These are phyloP conservation scores for Claviceps sp. DNA, from an alignment of 2,329 filamentous ascomycete species.

Conservation along the genomic window DNA sequence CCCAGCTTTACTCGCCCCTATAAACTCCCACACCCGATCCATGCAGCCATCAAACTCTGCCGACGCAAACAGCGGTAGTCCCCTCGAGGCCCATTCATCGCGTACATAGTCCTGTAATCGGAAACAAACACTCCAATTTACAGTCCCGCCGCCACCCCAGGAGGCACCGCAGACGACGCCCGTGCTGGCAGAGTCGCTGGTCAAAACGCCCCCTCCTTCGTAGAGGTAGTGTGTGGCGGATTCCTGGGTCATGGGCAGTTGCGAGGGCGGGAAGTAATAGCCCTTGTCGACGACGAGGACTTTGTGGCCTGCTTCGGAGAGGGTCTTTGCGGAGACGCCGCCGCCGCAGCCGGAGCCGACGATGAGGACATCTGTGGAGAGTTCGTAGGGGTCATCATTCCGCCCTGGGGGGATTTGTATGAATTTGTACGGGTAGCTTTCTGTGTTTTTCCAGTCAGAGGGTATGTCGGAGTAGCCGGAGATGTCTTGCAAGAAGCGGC, in stretches of 20 bases:
- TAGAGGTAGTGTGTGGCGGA: constrained; percentile 51
- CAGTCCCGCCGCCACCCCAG: constrained; percentile 76
- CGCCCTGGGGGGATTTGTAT: constrained; percentile 36
- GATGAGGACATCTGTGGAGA: constrained; percentile 73
- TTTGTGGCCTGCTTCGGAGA: constrained; percentile 60
- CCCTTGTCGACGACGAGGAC: constrained; percentile 76
- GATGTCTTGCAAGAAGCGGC: constrained; percentile 38
- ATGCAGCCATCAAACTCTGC: constrained; percentile 63
- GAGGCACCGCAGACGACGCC: constrained; percentile 53
- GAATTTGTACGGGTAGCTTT: constrained; percentile 45
- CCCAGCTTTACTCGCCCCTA: constrained; percentile 56
- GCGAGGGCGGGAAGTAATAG: constrained; percentile 59
- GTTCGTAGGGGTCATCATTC: constrained; percentile 31
- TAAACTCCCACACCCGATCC: constrained; percentile 64
- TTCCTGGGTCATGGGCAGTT: constrained; percentile 60
- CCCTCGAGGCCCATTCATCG: constrained; percentile 61
- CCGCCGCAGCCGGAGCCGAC: constrained; percentile 82
- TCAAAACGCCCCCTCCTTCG: constrained; percentile 48
- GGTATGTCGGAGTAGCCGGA: constrained; percentile 46
- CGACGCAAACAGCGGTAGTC: constrained; percentile 61
- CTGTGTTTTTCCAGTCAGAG: constrained; percentile 33
- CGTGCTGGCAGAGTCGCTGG: constrained; percentile 43
- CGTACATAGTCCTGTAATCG: constrained; percentile 63
- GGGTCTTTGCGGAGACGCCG: constrained; percentile 65
- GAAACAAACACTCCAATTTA: constrained; percentile 67